Evolutionary conservation across 177 flowering plant genomes (phyloP), one percentile per base, ranked within the genome.

Genomic region (Vitis hybrid): DNA sequence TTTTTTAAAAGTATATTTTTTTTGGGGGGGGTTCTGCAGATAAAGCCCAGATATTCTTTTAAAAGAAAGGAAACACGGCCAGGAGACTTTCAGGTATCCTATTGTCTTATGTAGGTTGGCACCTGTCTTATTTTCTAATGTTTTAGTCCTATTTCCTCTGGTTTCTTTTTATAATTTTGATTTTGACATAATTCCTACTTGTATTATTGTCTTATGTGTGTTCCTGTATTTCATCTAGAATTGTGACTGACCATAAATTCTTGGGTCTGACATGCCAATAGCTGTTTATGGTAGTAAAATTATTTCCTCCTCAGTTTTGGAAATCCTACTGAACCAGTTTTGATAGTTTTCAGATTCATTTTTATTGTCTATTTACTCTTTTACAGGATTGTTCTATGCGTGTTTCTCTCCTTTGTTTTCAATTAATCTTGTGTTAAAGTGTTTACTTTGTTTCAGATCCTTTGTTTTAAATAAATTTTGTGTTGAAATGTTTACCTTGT

Each of bases 31-130:
- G 61, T 48, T 64, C 71, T 73, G 75, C 84, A 95, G 99, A 88
- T 93, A 75, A 95, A 84, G 73, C 98, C 99, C 29, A 89, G 98
- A 74, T 93, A 88, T 72, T 84, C 98, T 50, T 91, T 93, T 65
- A 95, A 93, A 77, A 81, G 99, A 72, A 91, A 88, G 84, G 99
- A 93, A 81, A 76, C 81, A 55, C 88, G 93, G 3, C 89, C 97
- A 0, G 97, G 98, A 60, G 98, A 91, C 65, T 91, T 90, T 83
- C 99, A 88, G 99, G 99, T 78, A 71, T 14, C 39, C 58, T 34
- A 50, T 45, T 58, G n/a, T 62, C 10, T 54, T 0, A 62, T 22
- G 29, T 48, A 26, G 18, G 14, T 49, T 63, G 19, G 55, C 55
- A 58, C 11, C 10, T 68, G 14, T 9, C 15, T 58, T 9, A 12